phyloP scores from a whole-genome alignment of 177 flowering plant genomes.

The Vitis hybrid region DNA sequence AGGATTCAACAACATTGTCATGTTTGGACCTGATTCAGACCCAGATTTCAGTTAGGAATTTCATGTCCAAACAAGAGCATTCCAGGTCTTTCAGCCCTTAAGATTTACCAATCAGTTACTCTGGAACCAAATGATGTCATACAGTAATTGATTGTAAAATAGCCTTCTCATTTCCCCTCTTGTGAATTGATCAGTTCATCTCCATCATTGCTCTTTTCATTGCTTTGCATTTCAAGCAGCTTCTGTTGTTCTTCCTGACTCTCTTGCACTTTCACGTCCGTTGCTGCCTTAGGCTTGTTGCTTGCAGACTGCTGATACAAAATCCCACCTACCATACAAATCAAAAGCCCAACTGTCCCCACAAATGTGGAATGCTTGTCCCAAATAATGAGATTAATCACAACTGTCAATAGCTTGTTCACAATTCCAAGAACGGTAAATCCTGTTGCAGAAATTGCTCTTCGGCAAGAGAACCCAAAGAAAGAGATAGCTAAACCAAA shows the following conservation, averaged over 20 bases:
- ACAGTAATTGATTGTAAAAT: too few relatives aligned
- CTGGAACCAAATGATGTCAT: too few relatives aligned
- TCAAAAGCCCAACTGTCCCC: constrained; percentile 82
- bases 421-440: constrained; percentile 94
- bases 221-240: background rate
- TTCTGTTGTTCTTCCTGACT: constrained; percentile 63
- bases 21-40: too few relatives aligned
- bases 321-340: constrained; percentile 85
- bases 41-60: too few relatives aligned
- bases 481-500: constrained; percentile 89
- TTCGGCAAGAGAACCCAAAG: constrained; percentile 92
- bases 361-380: constrained; percentile 83
- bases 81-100: too few relatives aligned
- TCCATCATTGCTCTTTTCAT: too few relatives aligned
- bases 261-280: constrained; percentile 27
- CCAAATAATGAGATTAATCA: constrained; percentile 86
- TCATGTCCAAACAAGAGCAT: too few relatives aligned
- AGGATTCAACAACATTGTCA: too few relatives aligned
- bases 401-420: constrained; percentile 84
- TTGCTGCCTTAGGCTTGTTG: constrained; percentile 32
- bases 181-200: too few relatives aligned
- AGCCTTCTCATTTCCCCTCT: too few relatives aligned
- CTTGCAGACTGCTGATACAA: constrained; percentile 83
- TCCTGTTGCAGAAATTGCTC: constrained; percentile 91
- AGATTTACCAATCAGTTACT: too few relatives aligned